Base-by-base conservation (phyloP, 352 stramenopile genomes). In the Peronosclerospora sorghi region DNA sequence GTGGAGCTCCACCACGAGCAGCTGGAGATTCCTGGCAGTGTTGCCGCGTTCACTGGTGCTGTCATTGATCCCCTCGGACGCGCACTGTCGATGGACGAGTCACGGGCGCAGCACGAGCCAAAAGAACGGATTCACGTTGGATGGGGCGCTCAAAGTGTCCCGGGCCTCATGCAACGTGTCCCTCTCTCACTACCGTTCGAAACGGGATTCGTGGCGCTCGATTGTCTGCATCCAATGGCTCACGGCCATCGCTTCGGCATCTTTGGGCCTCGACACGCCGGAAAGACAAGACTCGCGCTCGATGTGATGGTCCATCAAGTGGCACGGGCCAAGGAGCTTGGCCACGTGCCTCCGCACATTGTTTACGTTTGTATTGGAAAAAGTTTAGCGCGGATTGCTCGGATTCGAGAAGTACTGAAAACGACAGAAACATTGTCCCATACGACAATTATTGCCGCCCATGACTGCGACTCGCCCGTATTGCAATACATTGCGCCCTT, bases 401-500 rank as follows among this genome's bases (percentile, higher is more conserved):
- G 86, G 55, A 76, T 87, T 39, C 50, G 66, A 6, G 59, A 86
- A 35, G 70, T 72, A 8, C 47, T 90, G 15, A 43, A 62, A 17
- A 41, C 69, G 18, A 68, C 60, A 0, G 68, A 53, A 15, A 58
- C 62, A 3, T 24, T 87, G 9, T 42, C 54, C 19, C 37, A 85
- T 59, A 79, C 64, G 41, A 90, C 77, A n/a, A 56, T 90, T 36
- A 56, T 90, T 7, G 69, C 74, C 2, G 62, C 74, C 0, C 69
- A 67, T 35, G 69, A 86, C 36, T 69, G 68, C 29, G 68, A 83
- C 47, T 83, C 74, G 51, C 58, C 70, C 21, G 76, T 87, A 42
- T 51, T 79, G 65, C 77, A 90, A 59, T 90, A 85, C 58, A 56
- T 90, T 30, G 62, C 77, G 38, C 77, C 77, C n/a, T 90, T 90